Percentiles rank a stretch among this genome's conserved stretches.
These are phyloP conservation scores for Rhodotorula paludigena DNA, from an alignment of 768 basidiomycete genomes.

Conservation along the genomic window DNA sequence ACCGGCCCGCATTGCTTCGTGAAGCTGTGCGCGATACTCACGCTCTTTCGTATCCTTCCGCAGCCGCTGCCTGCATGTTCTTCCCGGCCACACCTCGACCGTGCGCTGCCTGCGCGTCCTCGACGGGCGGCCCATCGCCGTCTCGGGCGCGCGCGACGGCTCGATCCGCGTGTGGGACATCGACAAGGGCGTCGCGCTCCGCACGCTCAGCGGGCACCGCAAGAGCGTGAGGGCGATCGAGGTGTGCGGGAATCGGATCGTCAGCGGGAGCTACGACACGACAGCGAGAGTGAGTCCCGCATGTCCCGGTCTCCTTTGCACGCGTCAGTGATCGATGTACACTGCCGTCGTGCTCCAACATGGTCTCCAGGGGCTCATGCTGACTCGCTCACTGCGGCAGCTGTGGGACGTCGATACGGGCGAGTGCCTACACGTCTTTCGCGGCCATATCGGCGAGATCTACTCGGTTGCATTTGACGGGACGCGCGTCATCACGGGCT, in stretches of 20 bases:
- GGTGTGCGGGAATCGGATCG: conserved; percentile 72
- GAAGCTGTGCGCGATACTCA: not conserved
- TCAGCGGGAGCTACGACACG: conserved; percentile 89
- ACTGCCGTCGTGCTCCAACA: not conserved
- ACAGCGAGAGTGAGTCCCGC: conserved; percentile 63
- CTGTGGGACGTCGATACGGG: conserved; percentile 89
- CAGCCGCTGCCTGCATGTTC: conserved; percentile 66
- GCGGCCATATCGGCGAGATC: conserved; percentile 80
- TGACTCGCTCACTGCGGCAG: conserved; percentile 48
- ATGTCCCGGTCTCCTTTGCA: not conserved
- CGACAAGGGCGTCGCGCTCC: conserved; percentile 58
- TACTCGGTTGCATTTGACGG: conserved; percentile 91
- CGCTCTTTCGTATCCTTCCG: not conserved
- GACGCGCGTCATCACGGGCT: conserved; percentile 70
- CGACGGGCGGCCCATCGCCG: conserved; percentile 77
- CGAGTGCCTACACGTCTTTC: conserved; percentile 71
- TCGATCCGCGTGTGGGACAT: conserved; percentile 92
- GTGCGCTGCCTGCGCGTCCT: conserved; percentile 84
- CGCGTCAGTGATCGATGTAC: too few species aligned
- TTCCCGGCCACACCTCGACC: conserved; percentile 81
- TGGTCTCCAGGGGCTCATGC: not conserved
- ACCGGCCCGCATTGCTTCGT: too few species aligned
- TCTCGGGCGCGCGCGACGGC: conserved; percentile 81
- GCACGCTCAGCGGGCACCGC: conserved; percentile 68
- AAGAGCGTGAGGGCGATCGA: conserved; percentile 83